These are phyloP conservation scores for Xanthoceras sorbifolium DNA, from an alignment of 345 rosid species.

Conservation along the genomic window DNA sequence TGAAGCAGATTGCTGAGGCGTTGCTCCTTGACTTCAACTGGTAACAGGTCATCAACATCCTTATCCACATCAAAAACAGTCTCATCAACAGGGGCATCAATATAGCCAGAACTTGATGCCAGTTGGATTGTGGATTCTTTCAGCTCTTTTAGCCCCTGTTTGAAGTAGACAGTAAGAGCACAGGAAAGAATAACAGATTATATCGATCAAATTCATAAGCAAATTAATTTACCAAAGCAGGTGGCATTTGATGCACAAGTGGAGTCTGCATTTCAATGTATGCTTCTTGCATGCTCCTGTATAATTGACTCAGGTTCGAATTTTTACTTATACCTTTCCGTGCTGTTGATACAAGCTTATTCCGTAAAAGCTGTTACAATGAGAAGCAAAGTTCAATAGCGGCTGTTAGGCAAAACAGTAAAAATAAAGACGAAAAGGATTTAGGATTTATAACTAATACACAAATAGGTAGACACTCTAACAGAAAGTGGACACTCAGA, in stretches of 20 bases:
- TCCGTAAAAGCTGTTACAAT: slow-evolving; percentile 56
- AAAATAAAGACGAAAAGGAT: slow-evolving; percentile 13
- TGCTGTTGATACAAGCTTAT: slow-evolving; percentile 68
- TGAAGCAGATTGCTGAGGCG: slow-evolving; percentile 93
- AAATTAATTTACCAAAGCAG: slow-evolving; percentile 45
- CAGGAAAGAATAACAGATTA: background rate
- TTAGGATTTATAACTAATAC: background rate
- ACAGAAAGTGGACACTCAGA: background rate
- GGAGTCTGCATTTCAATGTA: slow-evolving; percentile 73
- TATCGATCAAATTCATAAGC: slow-evolving; percentile 12
- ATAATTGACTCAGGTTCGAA: slow-evolving; percentile 58
- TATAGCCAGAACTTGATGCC: slow-evolving; percentile 75
- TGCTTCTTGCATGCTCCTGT: slow-evolving; percentile 63
- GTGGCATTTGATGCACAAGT: slow-evolving; percentile 54
- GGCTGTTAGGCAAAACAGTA: slow-evolving; percentile 15
- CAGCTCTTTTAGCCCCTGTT: slow-evolving; percentile 82
- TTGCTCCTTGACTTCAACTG: slow-evolving; percentile 92
- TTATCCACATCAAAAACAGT: slow-evolving; percentile 81
- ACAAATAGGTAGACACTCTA: background rate
- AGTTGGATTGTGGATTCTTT: slow-evolving; percentile 81
- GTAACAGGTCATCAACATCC: slow-evolving; percentile 83
- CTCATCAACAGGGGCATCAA: slow-evolving; percentile 82
- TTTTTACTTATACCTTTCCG: slow-evolving; percentile 52
- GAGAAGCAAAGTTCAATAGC: slow-evolving; percentile 7
- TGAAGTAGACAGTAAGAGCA: slow-evolving; percentile 24